Evolutionary conservation across 768 basidiomycete species (phyloP).

Genomic region (Cyathus striatus): DNA sequence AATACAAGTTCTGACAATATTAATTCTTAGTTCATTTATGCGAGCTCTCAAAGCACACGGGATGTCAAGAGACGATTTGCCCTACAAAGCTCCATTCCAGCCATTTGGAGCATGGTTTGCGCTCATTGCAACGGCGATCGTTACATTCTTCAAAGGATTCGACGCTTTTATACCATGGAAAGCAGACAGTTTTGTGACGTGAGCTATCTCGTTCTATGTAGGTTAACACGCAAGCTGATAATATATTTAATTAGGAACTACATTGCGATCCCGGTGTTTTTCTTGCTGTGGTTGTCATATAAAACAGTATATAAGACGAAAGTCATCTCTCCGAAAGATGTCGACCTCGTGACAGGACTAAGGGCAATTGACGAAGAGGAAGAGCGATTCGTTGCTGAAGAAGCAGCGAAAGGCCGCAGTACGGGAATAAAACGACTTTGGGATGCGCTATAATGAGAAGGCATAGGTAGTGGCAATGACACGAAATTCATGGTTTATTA

Average conservation of each 20-base stretch:
- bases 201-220: slow-evolving; percentile 14
- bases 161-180: slow-evolving; percentile 46
- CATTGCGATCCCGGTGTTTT: slow-evolving; percentile 36
- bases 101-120: slow-evolving; percentile 61
- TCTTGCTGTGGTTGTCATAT: slow-evolving; percentile 35
- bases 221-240: not conserved
- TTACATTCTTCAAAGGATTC: slow-evolving; percentile 57
- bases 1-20: not conserved
- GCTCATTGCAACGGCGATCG: slow-evolving; percentile 42
- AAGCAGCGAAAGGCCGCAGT: slow-evolving; percentile 34
- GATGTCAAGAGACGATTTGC: slow-evolving; percentile 34
- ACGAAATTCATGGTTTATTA: too few relatives aligned
- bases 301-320: slow-evolving; percentile 30
- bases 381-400: slow-evolving; percentile 37
- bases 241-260: slow-evolving; percentile 29
- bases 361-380: slow-evolving; percentile 63
- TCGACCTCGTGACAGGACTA: slow-evolving; percentile 58
- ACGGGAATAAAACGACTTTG: slow-evolving; percentile 21
- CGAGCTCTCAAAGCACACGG: slow-evolving; percentile 36
- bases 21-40: slow-evolving; percentile 33
- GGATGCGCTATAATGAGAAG: slow-evolving; percentile 39
- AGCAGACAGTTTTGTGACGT: slow-evolving; percentile 59
- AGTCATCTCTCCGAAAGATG: slow-evolving; percentile 37
- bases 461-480: too few relatives aligned
- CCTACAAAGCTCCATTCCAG: slow-evolving; percentile 57